Evolutionary conservation across 208 protist species (phyloP).

Genomic region (Acanthamoeba divionensis): DNA sequence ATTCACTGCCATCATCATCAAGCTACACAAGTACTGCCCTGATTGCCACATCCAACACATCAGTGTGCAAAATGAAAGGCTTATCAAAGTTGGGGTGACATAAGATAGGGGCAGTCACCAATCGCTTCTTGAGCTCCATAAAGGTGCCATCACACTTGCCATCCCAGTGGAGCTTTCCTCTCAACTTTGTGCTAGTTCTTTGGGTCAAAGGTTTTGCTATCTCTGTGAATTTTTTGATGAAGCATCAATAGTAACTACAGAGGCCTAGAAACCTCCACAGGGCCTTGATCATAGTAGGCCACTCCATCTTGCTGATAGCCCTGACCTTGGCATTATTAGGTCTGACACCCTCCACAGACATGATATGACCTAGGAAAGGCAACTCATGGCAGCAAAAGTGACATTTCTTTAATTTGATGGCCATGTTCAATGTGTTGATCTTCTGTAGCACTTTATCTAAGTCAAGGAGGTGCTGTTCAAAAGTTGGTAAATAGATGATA

Average conservation of each 20-base stretch:
- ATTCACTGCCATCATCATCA: no score
- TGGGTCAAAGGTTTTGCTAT: not conserved
- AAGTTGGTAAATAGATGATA: not conserved
- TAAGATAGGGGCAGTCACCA: not conserved
- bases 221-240: not conserved
- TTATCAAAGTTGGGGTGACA: not conserved
- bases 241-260: not conserved
- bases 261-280: not conserved
- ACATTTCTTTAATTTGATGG: no score
- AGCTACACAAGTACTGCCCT: not conserved
- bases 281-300: not conserved
- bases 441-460: slow-evolving; percentile 35
- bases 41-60: not conserved
- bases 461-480: slow-evolving; percentile 36
- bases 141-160: not conserved
- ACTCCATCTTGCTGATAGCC: no score
- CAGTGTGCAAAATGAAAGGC: not conserved
- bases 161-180: not conserved
- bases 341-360: not conserved
- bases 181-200: not conserved
- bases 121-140: not conserved
- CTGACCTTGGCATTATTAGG: not conserved
- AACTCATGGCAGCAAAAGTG: not conserved
- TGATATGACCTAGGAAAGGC: not conserved
- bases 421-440: not conserved